These are phyloP conservation scores for Emericellopsis cladophorae DNA, from an alignment of 2,329 filamentous ascomycete genomes.

Conservation along the genomic window DNA sequence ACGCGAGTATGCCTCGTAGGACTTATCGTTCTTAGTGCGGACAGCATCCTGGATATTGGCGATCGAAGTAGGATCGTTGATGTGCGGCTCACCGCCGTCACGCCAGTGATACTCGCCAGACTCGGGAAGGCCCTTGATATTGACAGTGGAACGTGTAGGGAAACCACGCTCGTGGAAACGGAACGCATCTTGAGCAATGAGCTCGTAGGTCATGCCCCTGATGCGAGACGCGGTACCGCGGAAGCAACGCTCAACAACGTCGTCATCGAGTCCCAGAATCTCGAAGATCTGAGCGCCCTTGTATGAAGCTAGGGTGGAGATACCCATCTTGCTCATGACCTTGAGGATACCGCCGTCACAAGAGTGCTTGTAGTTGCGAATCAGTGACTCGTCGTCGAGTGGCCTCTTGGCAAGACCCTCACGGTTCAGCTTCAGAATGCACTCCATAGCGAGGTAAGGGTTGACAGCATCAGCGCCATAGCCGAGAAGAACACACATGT, in stretches of 20 bases:
- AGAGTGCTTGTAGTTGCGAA: constrained; percentile 94
- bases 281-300: constrained; percentile 98
- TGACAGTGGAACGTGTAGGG: constrained; percentile 64
- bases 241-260: constrained; percentile 89
- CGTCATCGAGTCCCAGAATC: constrained; percentile 83
- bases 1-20: constrained; percentile 89
- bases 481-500: constrained; percentile 95
- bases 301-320: constrained; percentile 89
- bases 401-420: constrained; percentile 90
- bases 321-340: constrained; percentile 99
- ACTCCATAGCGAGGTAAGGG: constrained; percentile 91
- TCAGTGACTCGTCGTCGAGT: constrained; percentile 66
- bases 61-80: constrained; percentile 90
- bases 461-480: constrained; percentile 93
- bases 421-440: constrained; percentile 90
- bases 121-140: constrained; percentile 71
- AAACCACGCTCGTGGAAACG: constrained; percentile 91
- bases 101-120: constrained; percentile 98
- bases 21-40: constrained; percentile 95
- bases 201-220: constrained; percentile 83
- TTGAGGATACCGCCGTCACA: constrained; percentile 94
- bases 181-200: constrained; percentile 88
- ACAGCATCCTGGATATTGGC: constrained; percentile 96
- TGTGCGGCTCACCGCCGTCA: constrained; percentile 86
- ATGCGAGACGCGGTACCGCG: constrained; percentile 89